phyloP scores from a whole-genome alignment of 371 early-diverging fungal genomes.

The Mucor irregularis region DNA sequence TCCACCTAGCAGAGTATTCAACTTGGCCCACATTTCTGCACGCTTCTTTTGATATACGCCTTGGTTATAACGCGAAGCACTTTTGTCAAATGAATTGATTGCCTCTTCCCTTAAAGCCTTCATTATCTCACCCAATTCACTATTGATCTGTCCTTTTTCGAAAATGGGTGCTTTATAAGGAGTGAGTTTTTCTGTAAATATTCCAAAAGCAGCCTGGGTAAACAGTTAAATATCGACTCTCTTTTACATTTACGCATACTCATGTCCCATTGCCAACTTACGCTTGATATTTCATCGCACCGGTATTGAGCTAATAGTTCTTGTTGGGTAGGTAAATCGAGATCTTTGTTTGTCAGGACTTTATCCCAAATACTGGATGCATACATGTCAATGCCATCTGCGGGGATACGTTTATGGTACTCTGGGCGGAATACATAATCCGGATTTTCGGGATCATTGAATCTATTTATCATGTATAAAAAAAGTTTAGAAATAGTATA shows the following conservation, averaged over 20 bases:
- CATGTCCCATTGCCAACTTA: too few species aligned
- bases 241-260: too few species aligned
- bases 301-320: slow-evolving; percentile 96
- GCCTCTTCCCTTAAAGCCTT: slow-evolving; percentile 57
- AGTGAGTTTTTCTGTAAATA: slow-evolving; percentile 62
- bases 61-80: slow-evolving; percentile 88
- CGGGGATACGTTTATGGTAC: slow-evolving; percentile 92
- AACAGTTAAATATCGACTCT: background rate
- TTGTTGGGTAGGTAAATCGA: slow-evolving; percentile 97
- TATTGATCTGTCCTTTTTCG: slow-evolving; percentile 76
- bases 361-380: slow-evolving; percentile 93
- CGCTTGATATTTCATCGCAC: slow-evolving; percentile 94
- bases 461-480: too few species aligned
- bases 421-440: slow-evolving; percentile 84
- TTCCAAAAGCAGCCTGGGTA: slow-evolving; percentile 61
- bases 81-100: slow-evolving; percentile 78
- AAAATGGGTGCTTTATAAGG: slow-evolving; percentile 65
- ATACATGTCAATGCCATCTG: slow-evolving; percentile 92
- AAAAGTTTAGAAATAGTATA: too few species aligned
- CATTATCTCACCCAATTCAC: slow-evolving; percentile 73
- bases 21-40: slow-evolving; percentile 70
- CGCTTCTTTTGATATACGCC: slow-evolving; percentile 89
- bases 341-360: slow-evolving; percentile 89
- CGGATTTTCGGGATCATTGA: slow-evolving; percentile 65
- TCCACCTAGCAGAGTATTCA: slow-evolving; percentile 75